Conservation (phyloP, 2,329 filamentous ascomycete genomes). For the Hansfordia pulvinata region DNA sequence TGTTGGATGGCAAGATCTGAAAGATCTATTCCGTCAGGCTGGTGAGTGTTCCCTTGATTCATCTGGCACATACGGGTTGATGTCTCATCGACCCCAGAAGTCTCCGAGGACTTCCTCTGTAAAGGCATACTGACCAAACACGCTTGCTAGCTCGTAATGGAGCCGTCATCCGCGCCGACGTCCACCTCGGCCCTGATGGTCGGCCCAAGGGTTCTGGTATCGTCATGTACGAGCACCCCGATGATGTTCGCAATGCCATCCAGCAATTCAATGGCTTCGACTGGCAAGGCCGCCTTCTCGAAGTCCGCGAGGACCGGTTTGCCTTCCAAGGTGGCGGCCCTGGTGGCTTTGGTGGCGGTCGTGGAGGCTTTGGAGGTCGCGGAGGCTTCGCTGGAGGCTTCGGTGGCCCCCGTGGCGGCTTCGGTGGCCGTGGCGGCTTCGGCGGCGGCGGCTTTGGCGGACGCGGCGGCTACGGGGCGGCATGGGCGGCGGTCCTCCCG, state of each 20-base stretch:
- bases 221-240: conserved; percentile 87
- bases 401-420: conserved; percentile 29
- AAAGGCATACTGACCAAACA: conserved; percentile 6
- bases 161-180: conserved; percentile 84
- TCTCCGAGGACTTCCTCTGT: neutral
- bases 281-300: conserved; percentile 86
- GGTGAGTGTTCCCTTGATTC: conserved; percentile 46
- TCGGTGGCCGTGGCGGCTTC: conserved; percentile 31
- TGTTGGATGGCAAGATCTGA: conserved; percentile 96
- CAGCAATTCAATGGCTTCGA: conserved; percentile 98
- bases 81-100: conserved; percentile 2
- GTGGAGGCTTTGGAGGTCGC: conserved; percentile 27
- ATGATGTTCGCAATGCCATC: conserved; percentile 92
- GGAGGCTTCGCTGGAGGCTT: conserved; percentile 25
- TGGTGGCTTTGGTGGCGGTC: conserved; percentile 38
- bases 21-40: conserved; percentile 96
- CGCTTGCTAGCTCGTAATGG: conserved; percentile 42
- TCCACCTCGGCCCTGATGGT: conserved; percentile 82
- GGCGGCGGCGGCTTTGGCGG: conserved; percentile 33
- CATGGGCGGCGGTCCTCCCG: neutral
- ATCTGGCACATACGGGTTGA: too few species aligned
- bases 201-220: conserved; percentile 94
- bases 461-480: conserved; percentile 23
- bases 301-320: conserved; percentile 93
- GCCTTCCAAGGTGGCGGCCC: conserved; percentile 51